phyloP scores from a whole-genome alignment of 192 early-diverging fungal species.

The Umbelopsis ramanniana region DNA sequence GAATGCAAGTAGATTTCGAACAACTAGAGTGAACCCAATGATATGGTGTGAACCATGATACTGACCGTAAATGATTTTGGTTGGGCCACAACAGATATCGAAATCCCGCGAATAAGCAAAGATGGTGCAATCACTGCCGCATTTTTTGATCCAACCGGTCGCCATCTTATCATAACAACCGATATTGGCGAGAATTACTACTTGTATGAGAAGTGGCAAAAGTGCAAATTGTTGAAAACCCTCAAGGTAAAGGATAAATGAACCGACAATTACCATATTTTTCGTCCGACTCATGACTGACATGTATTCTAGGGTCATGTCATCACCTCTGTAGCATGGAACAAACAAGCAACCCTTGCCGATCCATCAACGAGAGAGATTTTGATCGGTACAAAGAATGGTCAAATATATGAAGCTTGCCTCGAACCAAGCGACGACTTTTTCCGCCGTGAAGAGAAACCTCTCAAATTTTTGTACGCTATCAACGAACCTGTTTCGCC shows the following conservation, averaged over 20 bases:
- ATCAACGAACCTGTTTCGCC: conserved; percentile 70
- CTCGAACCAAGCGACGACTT: conserved; percentile 85
- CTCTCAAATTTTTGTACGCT: conserved; percentile 72
- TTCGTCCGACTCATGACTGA: neutral
- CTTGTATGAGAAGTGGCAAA: conserved; percentile 83
- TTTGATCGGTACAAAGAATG: conserved; percentile 84
- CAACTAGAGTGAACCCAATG: no score
- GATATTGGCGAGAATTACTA: conserved; percentile 93
- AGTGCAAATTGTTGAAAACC: conserved; percentile 76
- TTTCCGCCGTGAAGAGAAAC: conserved; percentile 83
- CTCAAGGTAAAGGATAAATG: conserved; percentile 65
- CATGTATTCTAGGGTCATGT: conserved; percentile 60
- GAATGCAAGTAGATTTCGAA: conserved; percentile 47
- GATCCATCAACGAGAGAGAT: conserved; percentile 79
- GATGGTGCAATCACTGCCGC: conserved; percentile 69
- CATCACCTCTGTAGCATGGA: conserved; percentile 94
- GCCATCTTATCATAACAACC: conserved; percentile 88
- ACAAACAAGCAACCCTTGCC: conserved; percentile 51
- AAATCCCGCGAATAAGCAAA: conserved; percentile 61
- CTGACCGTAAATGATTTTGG: no score
- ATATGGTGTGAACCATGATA: no score
- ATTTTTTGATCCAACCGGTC: conserved; percentile 88
- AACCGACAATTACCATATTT: no score
- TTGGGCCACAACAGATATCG: conserved; percentile 59
- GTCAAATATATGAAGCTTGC: conserved; percentile 89